Percentiles rank a stretch among this genome's conserved stretches.
Evolutionary conservation across 768 basidiomycete genomes (phyloP).

Genomic region (Mycena crocata): DNA sequence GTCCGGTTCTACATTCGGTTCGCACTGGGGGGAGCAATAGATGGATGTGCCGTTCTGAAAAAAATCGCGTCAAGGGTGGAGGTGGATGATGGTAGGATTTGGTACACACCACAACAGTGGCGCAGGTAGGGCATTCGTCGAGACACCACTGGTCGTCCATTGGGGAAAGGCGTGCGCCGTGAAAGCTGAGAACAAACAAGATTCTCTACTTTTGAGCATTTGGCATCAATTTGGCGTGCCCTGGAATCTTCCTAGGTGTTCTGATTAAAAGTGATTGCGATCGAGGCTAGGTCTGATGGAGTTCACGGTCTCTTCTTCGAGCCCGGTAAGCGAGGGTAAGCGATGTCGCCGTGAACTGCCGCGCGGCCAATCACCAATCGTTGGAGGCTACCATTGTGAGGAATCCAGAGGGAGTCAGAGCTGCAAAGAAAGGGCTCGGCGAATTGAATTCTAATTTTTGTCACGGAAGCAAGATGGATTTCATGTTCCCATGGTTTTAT

Average conservation of each 20-base stretch:
- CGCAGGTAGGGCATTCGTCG: conserved; percentile 31
- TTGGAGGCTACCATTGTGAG: too few relatives aligned
- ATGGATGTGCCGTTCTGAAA: conserved; percentile 20
- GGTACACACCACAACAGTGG: conserved; percentile 28
- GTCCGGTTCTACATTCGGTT: conserved; percentile 14
- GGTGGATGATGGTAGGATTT: background rate
- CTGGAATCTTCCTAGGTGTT: background rate
- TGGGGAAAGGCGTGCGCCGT: background rate
- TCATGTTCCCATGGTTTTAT: too few relatives aligned
- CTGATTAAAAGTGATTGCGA: conserved; percentile 23
- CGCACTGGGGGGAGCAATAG: conserved; percentile 30
- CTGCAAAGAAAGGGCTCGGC: too few relatives aligned
- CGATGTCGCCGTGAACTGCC: conserved; percentile 2
- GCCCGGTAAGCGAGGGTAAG: background rate
- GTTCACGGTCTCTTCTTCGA: conserved; percentile 15
- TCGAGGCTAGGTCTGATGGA: conserved; percentile 20
- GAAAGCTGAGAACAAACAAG: conserved; percentile 7
- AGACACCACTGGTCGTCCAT: conserved; percentile 34
- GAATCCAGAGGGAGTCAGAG: too few relatives aligned
- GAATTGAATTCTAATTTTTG: too few relatives aligned
- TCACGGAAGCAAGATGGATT: too few relatives aligned
- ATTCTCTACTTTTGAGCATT: conserved; percentile 14
- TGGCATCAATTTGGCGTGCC: background rate
- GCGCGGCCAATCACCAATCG: background rate
- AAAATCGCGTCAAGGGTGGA: conserved; percentile 10